Evolutionary conservation across 495 filamentous ascomycete genomes (phyloP).

Genomic region (Cercophora newfieldiana): DNA sequence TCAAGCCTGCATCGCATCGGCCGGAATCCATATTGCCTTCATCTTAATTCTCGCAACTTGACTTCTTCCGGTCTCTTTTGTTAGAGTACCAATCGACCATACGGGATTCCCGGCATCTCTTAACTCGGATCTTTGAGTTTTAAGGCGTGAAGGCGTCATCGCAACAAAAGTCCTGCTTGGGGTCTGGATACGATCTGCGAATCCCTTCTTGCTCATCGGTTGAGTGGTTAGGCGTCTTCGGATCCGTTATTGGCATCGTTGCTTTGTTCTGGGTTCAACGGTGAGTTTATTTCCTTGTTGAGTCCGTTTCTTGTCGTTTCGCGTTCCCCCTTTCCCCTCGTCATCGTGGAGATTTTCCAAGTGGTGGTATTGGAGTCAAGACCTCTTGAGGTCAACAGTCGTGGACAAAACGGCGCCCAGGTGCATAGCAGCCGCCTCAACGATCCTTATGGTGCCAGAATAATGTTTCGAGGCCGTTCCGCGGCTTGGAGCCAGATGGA

Average conservation of each 20-base stretch:
- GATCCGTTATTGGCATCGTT: slow-evolving; percentile 23
- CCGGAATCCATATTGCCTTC: slow-evolving; percentile 8
- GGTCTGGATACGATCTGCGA: slow-evolving; percentile 30
- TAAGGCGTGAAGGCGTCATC: slow-evolving; percentile 30
- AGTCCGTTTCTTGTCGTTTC: no score
- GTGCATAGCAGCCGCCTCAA: no score
- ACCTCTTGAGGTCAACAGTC: no score
- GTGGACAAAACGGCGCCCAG: no score
- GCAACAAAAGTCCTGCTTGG: slow-evolving; percentile 26
- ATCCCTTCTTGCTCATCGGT: slow-evolving; percentile 15
- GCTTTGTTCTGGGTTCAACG: slow-evolving; percentile 18
- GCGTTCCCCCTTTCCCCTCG: background rate
- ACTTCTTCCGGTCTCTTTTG: slow-evolving; percentile 19
- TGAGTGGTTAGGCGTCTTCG: slow-evolving; percentile 22
- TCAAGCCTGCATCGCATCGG: slow-evolving; percentile 7
- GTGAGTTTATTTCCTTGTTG: slow-evolving; percentile 5
- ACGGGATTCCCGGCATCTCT: slow-evolving; percentile 20
- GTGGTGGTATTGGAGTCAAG: background rate
- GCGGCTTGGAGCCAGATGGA: no score
- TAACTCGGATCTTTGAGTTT: slow-evolving; percentile 29
- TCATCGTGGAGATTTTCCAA: background rate
- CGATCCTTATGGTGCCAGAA: no score
- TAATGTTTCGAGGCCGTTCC: no score
- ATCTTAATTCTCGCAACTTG: slow-evolving; percentile 16
- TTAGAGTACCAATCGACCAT: background rate